Base-by-base conservation (phyloP, 2,329 filamentous ascomycete species). In the Erysiphe pulchra region DNA sequence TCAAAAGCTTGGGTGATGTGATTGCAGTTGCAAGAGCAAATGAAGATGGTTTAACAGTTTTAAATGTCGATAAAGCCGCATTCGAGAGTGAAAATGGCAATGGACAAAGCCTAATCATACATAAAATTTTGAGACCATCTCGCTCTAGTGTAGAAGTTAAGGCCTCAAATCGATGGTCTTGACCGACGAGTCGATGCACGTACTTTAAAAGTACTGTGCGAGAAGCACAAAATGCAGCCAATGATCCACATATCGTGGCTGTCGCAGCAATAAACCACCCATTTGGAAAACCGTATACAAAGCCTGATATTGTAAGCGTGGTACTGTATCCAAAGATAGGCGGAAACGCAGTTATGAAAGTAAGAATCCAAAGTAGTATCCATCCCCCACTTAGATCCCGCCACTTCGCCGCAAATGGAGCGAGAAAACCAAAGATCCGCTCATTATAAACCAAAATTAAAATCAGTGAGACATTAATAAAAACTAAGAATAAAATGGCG, bases 51-150 rank as follows among this genome's bases (percentile, higher is more conserved):
- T 77, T 71, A 32, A 98, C 82, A 31, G 80, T 92, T 2, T 86
- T 86, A 50, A 98, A 86, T 1, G 90, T 95, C 30, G 84, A 84
- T 46, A 98, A 73, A 49, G 92, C 92, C 44, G 85, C 90, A 58
- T 98, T 98, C 57, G 81, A 86, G 53, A 95, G 66, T 45, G 81
- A 90, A 60, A 92, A 98, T 13, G 90, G 90, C 49, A 98, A 60
- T 1, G 90, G 90, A 56, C 87, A 95, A 51, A 95, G 71, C 30
- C 90, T 74, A 54, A 98, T 90, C 71, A 90, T 92, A 50, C 83
- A 77, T 41, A 98, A 69, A 46, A 95, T 75, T 55, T 84, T 80
- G 45, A 98, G 62, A 0, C 90, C 90, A 56, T 98, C 90, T 56
- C 82, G 77, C 51, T 92, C 84, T 50, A 98, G 67, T 8, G 90